phyloP scores from a whole-genome alignment of 2,329 filamentous ascomycete species.

The Polytolypa hystricis region DNA sequence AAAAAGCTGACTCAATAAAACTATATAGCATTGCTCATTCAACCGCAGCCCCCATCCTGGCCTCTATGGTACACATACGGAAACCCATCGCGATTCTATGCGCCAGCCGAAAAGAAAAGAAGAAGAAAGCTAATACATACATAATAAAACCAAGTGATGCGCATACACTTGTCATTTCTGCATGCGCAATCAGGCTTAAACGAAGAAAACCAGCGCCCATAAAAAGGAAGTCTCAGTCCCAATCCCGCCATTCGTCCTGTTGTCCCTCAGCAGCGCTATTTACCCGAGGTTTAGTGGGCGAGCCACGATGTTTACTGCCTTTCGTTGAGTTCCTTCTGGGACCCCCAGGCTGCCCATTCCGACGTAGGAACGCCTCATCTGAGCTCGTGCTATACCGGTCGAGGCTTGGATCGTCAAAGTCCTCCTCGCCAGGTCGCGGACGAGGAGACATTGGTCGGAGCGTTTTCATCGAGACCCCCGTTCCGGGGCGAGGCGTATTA shows the following conservation, averaged over 20 bases:
- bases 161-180: neutral
- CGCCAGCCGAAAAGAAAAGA: too few relatives aligned
- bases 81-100: too few relatives aligned
- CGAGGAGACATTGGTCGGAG: slow-evolving; percentile 30
- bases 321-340: neutral
- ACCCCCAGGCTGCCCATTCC: neutral
- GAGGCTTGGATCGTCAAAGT: slow-evolving; percentile 21
- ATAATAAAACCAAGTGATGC: neutral
- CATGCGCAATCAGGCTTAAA: neutral
- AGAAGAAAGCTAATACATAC: too few relatives aligned
- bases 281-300: too few relatives aligned
- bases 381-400: slow-evolving; percentile 14
- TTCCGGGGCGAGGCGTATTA: slow-evolving; percentile 22
- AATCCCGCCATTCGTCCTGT: slow-evolving; percentile 30
- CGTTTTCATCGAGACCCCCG: slow-evolving; percentile 34
- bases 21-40: too few relatives aligned
- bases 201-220: slow-evolving; percentile 2
- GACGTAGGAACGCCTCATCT: slow-evolving; percentile 8
- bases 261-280: too few relatives aligned
- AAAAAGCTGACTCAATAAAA: too few relatives aligned
- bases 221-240: slow-evolving; percentile 21
- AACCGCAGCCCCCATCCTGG: too few relatives aligned
- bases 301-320: neutral
- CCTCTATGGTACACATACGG: too few relatives aligned
- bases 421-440: slow-evolving; percentile 24